Conservation (phyloP, 169 alveolate species). For the Babesia ovis region DNA sequence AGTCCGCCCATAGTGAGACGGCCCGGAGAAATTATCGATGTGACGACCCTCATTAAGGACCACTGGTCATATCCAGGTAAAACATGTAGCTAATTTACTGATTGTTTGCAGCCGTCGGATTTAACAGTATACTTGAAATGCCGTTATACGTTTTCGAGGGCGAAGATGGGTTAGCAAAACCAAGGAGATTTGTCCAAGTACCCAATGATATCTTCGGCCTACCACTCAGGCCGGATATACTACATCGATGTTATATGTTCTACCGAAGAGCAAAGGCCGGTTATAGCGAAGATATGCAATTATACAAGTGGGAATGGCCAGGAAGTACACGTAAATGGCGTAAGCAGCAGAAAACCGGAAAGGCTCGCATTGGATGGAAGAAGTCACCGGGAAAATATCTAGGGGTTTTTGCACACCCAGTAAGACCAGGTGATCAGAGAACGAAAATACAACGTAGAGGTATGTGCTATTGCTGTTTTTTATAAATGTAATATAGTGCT, state of each 20-base stretch:
- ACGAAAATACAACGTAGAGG: constrained; percentile 74
- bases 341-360: constrained; percentile 80
- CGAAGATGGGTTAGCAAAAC: constrained; percentile 2
- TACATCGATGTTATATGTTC: constrained; percentile 80
- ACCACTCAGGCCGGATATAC: constrained; percentile 81
- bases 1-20: constrained; percentile 80
- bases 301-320: constrained; percentile 86
- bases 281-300: constrained; percentile 83
- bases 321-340: constrained; percentile 80
- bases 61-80: constrained; percentile 81
- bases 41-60: constrained; percentile 71
- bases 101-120: constrained; percentile 78
- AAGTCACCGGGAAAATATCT: constrained; percentile 84
- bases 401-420: constrained; percentile 84
- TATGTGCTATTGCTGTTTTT: neutral
- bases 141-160: constrained; percentile 78
- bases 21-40: constrained; percentile 81
- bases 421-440: constrained; percentile 81
- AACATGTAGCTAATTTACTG: neutral
- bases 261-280: constrained; percentile 84
- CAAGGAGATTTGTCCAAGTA: constrained; percentile 58
- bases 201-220: constrained; percentile 85
- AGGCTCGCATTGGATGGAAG: constrained; percentile 85
- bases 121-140: constrained; percentile 78
- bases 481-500: constrained; percentile 58